These are phyloP conservation scores for Edaphochlamys debaryana DNA, from an alignment of 139 green algal species.

Conservation along the genomic window DNA sequence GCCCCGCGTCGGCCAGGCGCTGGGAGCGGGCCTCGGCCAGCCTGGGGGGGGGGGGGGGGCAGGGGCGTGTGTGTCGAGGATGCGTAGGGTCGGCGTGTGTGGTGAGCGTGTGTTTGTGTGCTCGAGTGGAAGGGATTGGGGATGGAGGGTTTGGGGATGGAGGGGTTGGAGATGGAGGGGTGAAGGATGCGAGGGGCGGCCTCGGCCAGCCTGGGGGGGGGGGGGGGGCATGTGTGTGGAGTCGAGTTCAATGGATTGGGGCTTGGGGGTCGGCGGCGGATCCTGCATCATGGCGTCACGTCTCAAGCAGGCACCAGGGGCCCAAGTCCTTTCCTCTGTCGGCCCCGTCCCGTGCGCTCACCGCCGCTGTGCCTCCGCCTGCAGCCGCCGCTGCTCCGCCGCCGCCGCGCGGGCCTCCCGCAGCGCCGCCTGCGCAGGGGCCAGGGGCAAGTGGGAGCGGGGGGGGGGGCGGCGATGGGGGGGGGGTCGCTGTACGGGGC, in stretches of 20 bases:
- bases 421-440: not conserved
- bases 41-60: not conserved
- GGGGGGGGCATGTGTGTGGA: no score
- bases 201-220: no score
- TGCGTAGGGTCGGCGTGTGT: not conserved
- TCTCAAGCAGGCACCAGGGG: not conserved
- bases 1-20: conserved; percentile 4
- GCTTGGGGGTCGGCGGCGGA: not conserved
- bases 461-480: no score
- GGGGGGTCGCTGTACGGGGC: no score
- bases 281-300: not conserved
- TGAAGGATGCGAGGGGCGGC: no score
- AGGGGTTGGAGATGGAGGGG: no score
- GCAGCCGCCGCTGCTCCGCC: not conserved
- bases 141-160: no score
- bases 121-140: not conserved
- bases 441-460: no score
- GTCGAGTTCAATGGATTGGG: not conserved
- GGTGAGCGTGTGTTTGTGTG: no score
- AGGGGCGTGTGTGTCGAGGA: not conserved
- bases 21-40: not conserved
- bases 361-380: not conserved
- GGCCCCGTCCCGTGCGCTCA: no score
- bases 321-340: not conserved
- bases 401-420: not conserved